Evolutionary conservation across 2,329 filamentous ascomycete genomes (phyloP).

Genomic region (Pseudogymnoascus destructans): DNA sequence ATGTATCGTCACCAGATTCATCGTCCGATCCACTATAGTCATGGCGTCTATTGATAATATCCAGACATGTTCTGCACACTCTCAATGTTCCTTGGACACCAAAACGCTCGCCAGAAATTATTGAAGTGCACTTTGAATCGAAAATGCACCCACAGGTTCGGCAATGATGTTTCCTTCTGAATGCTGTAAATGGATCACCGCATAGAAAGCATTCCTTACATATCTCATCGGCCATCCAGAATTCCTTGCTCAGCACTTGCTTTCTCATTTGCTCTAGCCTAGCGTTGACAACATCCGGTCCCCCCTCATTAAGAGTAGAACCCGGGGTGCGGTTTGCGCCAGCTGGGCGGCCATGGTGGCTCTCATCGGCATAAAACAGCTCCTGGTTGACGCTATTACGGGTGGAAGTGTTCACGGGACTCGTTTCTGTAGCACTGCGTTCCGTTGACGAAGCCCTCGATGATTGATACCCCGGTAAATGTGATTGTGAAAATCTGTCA

Average conservation of each 20-base stretch:
- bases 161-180: conserved; percentile 92
- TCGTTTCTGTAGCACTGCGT: conserved; percentile 42
- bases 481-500: conserved; percentile 31
- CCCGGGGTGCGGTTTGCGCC: conserved; percentile 40
- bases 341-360: conserved; percentile 28
- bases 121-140: conserved; percentile 85
- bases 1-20: conserved; percentile 60
- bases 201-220: conserved; percentile 96
- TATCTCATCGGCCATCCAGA: conserved; percentile 99
- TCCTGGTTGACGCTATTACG: conserved; percentile 46
- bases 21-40: conserved; percentile 81
- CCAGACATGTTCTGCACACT: conserved; percentile 86
- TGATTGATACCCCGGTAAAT: conserved; percentile 32
- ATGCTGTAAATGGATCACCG: conserved; percentile 79
- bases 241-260: conserved; percentile 84
- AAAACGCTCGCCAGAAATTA: conserved; percentile 79
- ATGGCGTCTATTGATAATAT: conserved; percentile 79
- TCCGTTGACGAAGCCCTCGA: conserved; percentile 49
- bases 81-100: conserved; percentile 73
- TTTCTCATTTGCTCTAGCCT: conserved; percentile 62
- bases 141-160: conserved; percentile 97
- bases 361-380: conserved; percentile 37
- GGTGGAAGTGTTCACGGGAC: conserved; percentile 43
- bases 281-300: conserved; percentile 45
- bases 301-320: conserved; percentile 42